These are phyloP conservation scores for Fusarium buharicum DNA, from an alignment of 2,329 filamentous ascomycete genomes.

Conservation along the genomic window DNA sequence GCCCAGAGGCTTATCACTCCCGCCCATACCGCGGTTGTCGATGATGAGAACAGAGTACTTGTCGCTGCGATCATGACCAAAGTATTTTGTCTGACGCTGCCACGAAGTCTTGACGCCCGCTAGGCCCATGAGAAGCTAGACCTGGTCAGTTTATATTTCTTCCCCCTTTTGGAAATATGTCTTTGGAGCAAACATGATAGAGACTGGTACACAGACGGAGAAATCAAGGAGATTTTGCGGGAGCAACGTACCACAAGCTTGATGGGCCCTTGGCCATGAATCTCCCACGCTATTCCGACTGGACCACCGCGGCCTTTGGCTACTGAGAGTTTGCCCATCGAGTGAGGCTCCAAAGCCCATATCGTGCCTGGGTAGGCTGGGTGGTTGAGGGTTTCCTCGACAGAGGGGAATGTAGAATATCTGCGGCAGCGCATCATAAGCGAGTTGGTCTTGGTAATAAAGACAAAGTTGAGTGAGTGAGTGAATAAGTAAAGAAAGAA, in stretches of 20 bases:
- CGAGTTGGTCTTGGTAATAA: conserved; percentile 13
- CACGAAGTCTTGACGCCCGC: conserved; percentile 74
- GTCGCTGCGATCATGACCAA: conserved; percentile 75
- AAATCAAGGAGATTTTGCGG: conserved; percentile 18
- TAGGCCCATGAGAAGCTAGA: conserved; percentile 82
- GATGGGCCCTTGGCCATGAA: conserved; percentile 78
- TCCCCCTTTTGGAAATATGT: background rate
- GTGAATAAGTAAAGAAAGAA: background rate
- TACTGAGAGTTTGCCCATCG: conserved; percentile 69
- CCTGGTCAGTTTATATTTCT: background rate
- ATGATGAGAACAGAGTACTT: conserved; percentile 79
- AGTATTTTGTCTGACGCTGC: conserved; percentile 86
- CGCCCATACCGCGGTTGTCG: conserved; percentile 88
- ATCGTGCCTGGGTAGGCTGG: conserved; percentile 73
- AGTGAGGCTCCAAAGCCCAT: conserved; percentile 75
- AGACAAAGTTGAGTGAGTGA: background rate
- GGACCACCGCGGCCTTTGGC: conserved; percentile 79
- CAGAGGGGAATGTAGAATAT: conserved; percentile 52
- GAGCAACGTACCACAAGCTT: conserved; percentile 74
- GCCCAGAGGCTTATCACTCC: conserved; percentile 78
- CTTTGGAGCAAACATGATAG: background rate
- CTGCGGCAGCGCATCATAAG: conserved; percentile 25
- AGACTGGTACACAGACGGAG: conserved; percentile 11
- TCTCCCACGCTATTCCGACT: conserved; percentile 79
- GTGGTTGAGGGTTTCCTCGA: conserved; percentile 69